Evolutionary conservation across 352 stramenopile species (phyloP), one percentile per base, ranked within the genome.

Genomic region (Pythium oligandrum): DNA sequence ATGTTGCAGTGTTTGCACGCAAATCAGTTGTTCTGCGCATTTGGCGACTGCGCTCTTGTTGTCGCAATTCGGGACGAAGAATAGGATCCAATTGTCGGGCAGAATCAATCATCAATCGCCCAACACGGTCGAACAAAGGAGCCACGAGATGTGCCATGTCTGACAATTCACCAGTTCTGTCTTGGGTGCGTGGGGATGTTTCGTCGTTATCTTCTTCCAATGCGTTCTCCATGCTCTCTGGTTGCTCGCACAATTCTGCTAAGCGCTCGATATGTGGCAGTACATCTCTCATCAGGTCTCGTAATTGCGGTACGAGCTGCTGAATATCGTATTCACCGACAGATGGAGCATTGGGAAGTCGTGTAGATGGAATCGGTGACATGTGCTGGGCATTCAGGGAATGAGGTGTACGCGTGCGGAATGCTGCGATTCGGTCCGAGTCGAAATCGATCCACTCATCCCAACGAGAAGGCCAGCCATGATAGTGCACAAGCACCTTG

Each of bases 401-500:
- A 51, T 91, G 78, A 6, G 73, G 48, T 0, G 96, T 99, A 3
- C 93, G 75, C 6, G 95, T 98, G 4, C 96, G 85, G 66, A 99
- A 99, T 0, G 95, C 93, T 0, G 96, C 89, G 40, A 99, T 89
- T 5, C 96, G 80, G 26, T 89, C 77, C 40, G 95, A 98, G 66
- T 98, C 83, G 43, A 88, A 89, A 44, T 96, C 75, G 50, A 99
- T 90, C 93, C 94, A 98, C 68, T 99, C 97, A 69, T 99, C 95
- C 97, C 97, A 99, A 4, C 96, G 81, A 35, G 90, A 77, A 1
- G 97, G 96, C 96, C 96, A 99, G 8, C 95, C 95, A 53, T 99
- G 97, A 67, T 98, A 99, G 63, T 98, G 95, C 32, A 99, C 80
- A 12, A 98, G 63, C 34, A 98, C 62, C 53, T 98, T 86, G 32